phyloP scores from a whole-genome alignment of 2,329 filamentous ascomycete genomes.

The Ambrosiella beaveri region DNA sequence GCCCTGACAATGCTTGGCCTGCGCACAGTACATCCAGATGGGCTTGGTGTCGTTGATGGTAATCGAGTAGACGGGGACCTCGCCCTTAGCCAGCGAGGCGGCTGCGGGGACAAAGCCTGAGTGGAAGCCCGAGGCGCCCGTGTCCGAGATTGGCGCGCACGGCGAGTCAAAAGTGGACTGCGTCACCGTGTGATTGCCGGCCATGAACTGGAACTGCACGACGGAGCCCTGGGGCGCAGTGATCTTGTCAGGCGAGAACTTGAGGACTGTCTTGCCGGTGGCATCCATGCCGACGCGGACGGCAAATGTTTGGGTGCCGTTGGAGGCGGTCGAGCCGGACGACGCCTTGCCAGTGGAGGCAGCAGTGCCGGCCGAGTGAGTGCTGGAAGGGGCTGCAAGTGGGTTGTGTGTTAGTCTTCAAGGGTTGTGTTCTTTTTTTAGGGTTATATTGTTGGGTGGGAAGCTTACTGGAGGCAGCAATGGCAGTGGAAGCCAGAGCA shows the following conservation, averaged over 20 bases:
- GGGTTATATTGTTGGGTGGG: background rate
- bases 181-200: conserved; percentile 60
- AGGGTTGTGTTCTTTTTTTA: background rate
- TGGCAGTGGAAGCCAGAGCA: conserved; percentile 26
- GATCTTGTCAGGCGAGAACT: conserved; percentile 50
- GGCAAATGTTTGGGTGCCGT: conserved; percentile 12
- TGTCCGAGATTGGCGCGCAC: conserved; percentile 37
- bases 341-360: background rate
- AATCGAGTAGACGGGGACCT: conserved; percentile 53
- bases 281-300: conserved; percentile 43
- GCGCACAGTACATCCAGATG: conserved; percentile 65
- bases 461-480: conserved; percentile 14
- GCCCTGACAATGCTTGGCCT: conserved; percentile 54
- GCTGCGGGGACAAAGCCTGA: conserved; percentile 50
- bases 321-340: background rate
- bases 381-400: background rate
- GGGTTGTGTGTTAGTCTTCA: background rate
- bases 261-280: conserved; percentile 33
- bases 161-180: conserved; percentile 53
- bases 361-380: background rate
- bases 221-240: conserved; percentile 49
- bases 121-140: conserved; percentile 44
- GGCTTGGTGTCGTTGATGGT: conserved; percentile 51
- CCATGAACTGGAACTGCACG: conserved; percentile 50
- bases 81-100: conserved; percentile 29